Evolutionary conservation across 2,329 filamentous ascomycete genomes (phyloP), one percentile per base, ranked within the genome.

Genomic region (Trichophyton mentagrophytes): DNA sequence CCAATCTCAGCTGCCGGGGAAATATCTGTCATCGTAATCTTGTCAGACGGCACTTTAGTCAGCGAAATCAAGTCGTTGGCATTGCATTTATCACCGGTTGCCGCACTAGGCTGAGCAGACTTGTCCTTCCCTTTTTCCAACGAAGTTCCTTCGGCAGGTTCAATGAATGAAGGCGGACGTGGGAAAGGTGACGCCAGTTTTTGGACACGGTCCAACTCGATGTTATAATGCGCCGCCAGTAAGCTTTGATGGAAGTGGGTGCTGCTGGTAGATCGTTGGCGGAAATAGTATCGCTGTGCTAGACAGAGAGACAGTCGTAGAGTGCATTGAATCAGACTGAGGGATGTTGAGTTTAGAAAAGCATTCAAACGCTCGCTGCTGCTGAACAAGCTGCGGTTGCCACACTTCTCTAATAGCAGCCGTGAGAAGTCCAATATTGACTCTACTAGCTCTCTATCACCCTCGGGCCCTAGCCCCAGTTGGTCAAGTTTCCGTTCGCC

Each of bases 301-400:
- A 99, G 80, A 71, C 92, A 88, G 46, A 92, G 85, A 33, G 86
- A 86, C 63, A 99, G 83, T 64, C 88, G 85, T 47, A 99, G 81
- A 7, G 90, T 87, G 33, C 82, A 82, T 69, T 88, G 85, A 60
- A 99, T 80, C 57, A 99, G 80, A 30, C 85, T 83, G 61, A 92
- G 80, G 25, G 88, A 91, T 2, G 89, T 92, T 51, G 88, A 92
- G 73, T 96, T 89, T 62, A 99, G 82, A 46, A 99, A 81, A 70
- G 91, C 86, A 71, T 92, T 93, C 63, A 99, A 78, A 68, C 95
- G 89, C 66, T 86, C 81, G 72, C 92, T 97, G 78, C 93, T 99
- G 63, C 87, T 89, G 73, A 97, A 99, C 68, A 99, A 85, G 76
- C 91, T 96, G 67, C 95, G 82, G 71, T 99, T 99, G 62, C 92